These are phyloP conservation scores for Citrullus mucosospermus DNA, from an alignment of 306 rosid species.

Conservation along the genomic window DNA sequence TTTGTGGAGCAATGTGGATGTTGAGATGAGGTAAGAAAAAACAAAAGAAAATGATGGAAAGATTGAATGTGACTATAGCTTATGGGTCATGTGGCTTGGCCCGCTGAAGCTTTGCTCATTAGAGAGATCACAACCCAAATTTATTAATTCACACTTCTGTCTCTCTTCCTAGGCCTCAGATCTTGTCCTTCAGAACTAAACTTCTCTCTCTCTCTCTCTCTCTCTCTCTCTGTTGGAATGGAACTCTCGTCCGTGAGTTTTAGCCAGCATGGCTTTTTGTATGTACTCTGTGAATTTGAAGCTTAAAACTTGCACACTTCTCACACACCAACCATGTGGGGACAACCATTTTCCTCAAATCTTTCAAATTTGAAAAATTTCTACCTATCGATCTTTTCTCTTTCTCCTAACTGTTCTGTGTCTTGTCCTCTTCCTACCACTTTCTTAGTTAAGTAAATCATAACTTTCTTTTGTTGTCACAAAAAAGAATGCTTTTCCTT, in stretches of 20 bases:
- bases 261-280: slow-evolving; percentile 9
- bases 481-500: neutral
- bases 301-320: neutral
- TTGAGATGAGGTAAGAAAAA: neutral
- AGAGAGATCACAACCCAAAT: slow-evolving; percentile 4
- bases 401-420: neutral
- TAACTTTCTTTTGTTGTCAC: neutral
- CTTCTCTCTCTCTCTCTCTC: neutral
- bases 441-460: neutral
- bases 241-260: slow-evolving; percentile 6
- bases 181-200: neutral
- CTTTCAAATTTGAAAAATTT: neutral
- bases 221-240: neutral
- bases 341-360: slow-evolving; percentile 6
- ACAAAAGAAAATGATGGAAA: neutral
- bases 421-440: neutral
- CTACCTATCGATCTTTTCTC: neutral
- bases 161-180: neutral
- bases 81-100: slow-evolving; percentile 8
- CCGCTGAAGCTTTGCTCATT: neutral
- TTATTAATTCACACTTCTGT: neutral
- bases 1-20: neutral
- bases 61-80: slow-evolving; percentile 10
- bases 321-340: neutral
- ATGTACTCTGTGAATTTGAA: neutral